A percentile compares a stretch with the other conserved stretches of the same genome.
These are phyloP conservation scores for Candida ipomoeae DNA, from an alignment of 805 yeast genomes.

Conservation along the genomic window DNA sequence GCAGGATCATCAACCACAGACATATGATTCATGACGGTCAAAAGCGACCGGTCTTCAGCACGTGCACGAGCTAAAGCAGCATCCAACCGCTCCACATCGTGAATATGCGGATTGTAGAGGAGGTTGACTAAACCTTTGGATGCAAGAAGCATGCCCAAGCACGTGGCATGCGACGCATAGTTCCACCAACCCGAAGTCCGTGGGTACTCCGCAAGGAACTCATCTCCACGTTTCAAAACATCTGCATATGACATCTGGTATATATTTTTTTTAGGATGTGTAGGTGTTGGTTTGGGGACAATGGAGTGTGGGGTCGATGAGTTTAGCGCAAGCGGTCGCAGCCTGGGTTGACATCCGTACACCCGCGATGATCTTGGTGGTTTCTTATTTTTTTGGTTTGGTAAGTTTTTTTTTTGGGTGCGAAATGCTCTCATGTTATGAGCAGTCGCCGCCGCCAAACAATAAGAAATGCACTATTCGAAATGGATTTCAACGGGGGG, in stretches of 20 bases:
- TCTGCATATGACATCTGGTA: slow-evolving; percentile 59
- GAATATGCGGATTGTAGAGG: slow-evolving; percentile 60
- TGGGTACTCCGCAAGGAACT: slow-evolving; percentile 61
- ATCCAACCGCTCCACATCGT: slow-evolving; percentile 61
- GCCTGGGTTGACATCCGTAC: neutral
- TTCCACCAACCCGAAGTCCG: slow-evolving; percentile 60
- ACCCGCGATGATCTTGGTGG: too few relatives aligned
- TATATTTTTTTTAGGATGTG: too few relatives aligned
- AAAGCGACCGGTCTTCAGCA: slow-evolving; percentile 63
- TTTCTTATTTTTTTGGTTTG: too few relatives aligned
- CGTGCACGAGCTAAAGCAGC: slow-evolving; percentile 60
- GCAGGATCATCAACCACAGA: slow-evolving; percentile 89
- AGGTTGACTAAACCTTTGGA: slow-evolving; percentile 59
- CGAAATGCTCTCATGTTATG: too few relatives aligned
- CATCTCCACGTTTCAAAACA: slow-evolving; percentile 70
- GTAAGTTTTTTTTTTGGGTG: too few relatives aligned
- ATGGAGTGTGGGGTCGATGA: neutral
- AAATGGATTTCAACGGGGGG: too few relatives aligned
- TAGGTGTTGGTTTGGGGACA: too few relatives aligned
- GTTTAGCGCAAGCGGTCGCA: neutral
- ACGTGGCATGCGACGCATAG: slow-evolving; percentile 61
- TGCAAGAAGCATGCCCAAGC: slow-evolving; percentile 58
- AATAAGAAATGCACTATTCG: too few relatives aligned
- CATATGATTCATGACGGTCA: slow-evolving; percentile 93
- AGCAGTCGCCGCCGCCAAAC: too few relatives aligned